A percentile compares a stretch with the other conserved stretches of the same genome.
These are phyloP conservation scores for Bidens hawaiensis DNA, from an alignment of 140 eudicot species.

Conservation along the genomic window DNA sequence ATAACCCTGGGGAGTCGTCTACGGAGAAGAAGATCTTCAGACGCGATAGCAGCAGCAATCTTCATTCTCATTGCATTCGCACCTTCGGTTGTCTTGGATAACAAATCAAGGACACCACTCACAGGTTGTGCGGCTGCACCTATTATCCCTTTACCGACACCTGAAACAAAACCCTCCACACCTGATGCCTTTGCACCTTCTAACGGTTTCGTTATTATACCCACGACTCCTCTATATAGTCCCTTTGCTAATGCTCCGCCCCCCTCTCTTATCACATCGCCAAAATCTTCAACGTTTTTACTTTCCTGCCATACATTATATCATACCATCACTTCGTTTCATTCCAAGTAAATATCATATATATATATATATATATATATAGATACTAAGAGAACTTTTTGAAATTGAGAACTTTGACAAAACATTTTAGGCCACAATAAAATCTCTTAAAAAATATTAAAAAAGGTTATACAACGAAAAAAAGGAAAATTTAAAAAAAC, in stretches of 20 bases:
- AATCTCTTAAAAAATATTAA: no score
- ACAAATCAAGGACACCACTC: constrained; percentile 90
- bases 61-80: constrained; percentile 99
- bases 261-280: constrained; percentile 96
- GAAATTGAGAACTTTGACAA: no score
- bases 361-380: neutral
- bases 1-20: constrained; percentile 93
- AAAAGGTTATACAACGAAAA: no score
- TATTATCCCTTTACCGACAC: constrained; percentile 96
- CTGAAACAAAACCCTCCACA: constrained; percentile 96
- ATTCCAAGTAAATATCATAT: neutral
- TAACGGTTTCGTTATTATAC: constrained; percentile 90
- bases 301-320: constrained; percentile 44
- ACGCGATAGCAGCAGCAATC: constrained; percentile 88
- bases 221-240: constrained; percentile 88
- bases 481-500: no score
- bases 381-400: no score
- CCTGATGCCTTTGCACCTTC: constrained; percentile 99
- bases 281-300: constrained; percentile 88
- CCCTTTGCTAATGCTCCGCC: constrained; percentile 99
- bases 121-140: constrained; percentile 99
- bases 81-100: constrained; percentile 99
- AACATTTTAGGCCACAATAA: no score
- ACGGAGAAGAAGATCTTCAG: constrained; percentile 97
- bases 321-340: neutral